phyloP scores from a whole-genome alignment of 257 asterid species.

The Scutellaria minor region DNA sequence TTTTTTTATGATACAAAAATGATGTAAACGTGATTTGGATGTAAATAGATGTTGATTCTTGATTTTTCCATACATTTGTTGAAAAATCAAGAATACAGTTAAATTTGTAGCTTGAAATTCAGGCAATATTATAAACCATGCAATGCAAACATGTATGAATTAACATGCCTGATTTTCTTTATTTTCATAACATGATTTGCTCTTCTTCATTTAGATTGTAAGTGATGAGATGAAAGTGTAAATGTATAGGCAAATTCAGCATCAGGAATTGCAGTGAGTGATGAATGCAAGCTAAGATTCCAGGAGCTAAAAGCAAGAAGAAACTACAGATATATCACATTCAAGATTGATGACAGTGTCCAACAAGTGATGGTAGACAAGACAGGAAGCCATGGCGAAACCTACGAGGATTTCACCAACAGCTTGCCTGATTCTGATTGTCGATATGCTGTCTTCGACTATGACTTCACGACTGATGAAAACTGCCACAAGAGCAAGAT shows the following conservation, averaged over 20 bases:
- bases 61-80: neutral
- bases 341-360: constrained; percentile 58
- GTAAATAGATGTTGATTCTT: neutral
- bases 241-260: constrained; percentile 61
- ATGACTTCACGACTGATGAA: constrained; percentile 69
- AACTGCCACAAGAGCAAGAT: constrained; percentile 78
- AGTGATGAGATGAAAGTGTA: neutral
- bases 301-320: constrained; percentile 71
- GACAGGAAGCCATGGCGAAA: constrained; percentile 49
- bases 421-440: constrained; percentile 63
- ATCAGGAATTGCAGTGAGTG: constrained; percentile 70
- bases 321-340: constrained; percentile 56
- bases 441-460: constrained; percentile 71
- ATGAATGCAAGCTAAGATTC: constrained; percentile 74
- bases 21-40: no score
- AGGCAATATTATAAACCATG: constrained; percentile 3
- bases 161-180: no score
- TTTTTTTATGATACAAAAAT: no score
- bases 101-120: neutral
- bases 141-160: neutral
- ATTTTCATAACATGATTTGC: neutral
- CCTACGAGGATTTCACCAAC: constrained; percentile 53
- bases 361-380: constrained; percentile 65
- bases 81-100: neutral
- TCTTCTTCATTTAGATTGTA: neutral